phyloP scores from a whole-genome alignment of 2,329 filamentous ascomycete species.

The Ophiobolus disseminans region DNA sequence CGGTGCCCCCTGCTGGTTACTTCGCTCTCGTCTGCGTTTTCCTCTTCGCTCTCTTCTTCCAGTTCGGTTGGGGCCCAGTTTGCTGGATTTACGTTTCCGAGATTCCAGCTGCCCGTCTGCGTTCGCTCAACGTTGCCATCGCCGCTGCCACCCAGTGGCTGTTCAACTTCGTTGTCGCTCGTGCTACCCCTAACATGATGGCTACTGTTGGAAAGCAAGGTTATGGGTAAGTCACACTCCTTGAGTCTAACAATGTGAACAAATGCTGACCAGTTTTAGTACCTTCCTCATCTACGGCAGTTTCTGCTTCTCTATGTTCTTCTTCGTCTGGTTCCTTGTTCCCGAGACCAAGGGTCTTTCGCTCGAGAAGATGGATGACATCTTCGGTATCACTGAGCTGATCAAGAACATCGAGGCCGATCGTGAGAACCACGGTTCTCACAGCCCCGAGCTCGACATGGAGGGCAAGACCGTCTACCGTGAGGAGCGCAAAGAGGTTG shows the following conservation, averaged over 20 bases:
- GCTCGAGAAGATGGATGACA: constrained; percentile 70
- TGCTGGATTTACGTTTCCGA: constrained; percentile 77
- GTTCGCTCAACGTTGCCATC: constrained; percentile 72
- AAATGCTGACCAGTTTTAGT: constrained; percentile 51
- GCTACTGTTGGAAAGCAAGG: constrained; percentile 58
- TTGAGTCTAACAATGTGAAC: constrained; percentile 47
- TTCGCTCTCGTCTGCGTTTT: constrained; percentile 75
- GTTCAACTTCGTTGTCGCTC: constrained; percentile 76
- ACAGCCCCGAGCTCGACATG: constrained; percentile 31
- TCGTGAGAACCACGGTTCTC: constrained; percentile 33
- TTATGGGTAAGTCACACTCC: constrained; percentile 53
- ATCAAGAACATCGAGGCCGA: constrained; percentile 45
- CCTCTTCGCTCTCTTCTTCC: constrained; percentile 73
- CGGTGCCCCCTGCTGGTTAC: constrained; percentile 71
- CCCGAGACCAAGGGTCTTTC: constrained; percentile 73
- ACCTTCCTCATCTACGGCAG: constrained; percentile 74
- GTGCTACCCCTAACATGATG: constrained; percentile 73
- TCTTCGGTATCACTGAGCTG: constrained; percentile 67
- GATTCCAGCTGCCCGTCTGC: constrained; percentile 71
- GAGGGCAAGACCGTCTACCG: constrained; percentile 38
- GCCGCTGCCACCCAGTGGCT: constrained; percentile 75
- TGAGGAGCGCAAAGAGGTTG: constrained; percentile 39
- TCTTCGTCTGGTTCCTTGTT: constrained; percentile 72
- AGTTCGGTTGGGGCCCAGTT: constrained; percentile 68
- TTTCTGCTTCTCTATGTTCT: constrained; percentile 70